Conservation (phyloP, 805 yeast species). For the Metschnikowia koreensis region DNA sequence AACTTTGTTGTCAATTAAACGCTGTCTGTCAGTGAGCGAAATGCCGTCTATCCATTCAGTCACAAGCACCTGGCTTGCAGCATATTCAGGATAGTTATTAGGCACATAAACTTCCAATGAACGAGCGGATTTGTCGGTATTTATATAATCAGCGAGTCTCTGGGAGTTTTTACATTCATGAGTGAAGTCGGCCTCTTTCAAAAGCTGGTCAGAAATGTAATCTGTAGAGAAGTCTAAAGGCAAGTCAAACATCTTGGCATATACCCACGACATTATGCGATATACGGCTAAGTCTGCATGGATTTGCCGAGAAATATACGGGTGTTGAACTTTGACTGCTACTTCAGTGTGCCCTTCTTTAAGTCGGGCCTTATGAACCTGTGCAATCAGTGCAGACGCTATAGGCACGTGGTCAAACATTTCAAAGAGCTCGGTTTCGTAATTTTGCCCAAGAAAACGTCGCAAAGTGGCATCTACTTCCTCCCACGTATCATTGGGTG, state of each 20-base stretch:
- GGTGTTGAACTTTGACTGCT: constrained; percentile 67
- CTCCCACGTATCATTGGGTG: constrained; percentile 59
- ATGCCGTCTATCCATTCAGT: constrained; percentile 80
- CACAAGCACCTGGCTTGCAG: constrained; percentile 53
- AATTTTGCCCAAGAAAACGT: constrained; percentile 42
- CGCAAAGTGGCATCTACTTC: constrained; percentile 40
- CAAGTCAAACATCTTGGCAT: constrained; percentile 58
- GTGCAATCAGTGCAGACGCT: constrained; percentile 77
- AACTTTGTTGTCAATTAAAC: constrained; percentile 39
- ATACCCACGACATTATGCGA: constrained; percentile 48
- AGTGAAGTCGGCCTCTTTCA: constrained; percentile 60
- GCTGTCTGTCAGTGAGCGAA: constrained; percentile 47
- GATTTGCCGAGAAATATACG: constrained; percentile 59
- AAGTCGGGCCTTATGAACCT: constrained; percentile 57
- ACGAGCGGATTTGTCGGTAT: constrained; percentile 39
- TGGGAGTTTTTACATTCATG: constrained; percentile 56
- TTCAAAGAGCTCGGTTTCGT: constrained; percentile 37
- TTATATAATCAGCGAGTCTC: constrained; percentile 36
- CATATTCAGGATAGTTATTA: constrained; percentile 40
- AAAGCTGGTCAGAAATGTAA: constrained; percentile 56
- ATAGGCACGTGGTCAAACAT: constrained; percentile 55
- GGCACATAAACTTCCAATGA: constrained; percentile 56
- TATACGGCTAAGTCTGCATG: constrained; percentile 61
- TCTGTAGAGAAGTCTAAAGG: constrained; percentile 57
- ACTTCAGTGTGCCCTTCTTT: constrained; percentile 46